These are phyloP conservation scores for Quercus alba DNA, from an alignment of 306 rosid species.

Conservation along the genomic window DNA sequence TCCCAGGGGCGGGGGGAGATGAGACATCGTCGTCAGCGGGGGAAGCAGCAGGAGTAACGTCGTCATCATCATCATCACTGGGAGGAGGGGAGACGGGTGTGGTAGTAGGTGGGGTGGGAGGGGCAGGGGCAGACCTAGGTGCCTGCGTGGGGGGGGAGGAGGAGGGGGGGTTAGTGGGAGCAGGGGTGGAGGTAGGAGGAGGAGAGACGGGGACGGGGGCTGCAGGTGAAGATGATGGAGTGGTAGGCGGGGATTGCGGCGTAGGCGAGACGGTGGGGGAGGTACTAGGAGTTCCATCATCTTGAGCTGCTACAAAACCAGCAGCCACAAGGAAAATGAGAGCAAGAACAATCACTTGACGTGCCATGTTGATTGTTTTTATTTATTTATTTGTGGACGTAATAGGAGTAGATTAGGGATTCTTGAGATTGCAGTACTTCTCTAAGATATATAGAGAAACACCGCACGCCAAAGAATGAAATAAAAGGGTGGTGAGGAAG, in stretches of 20 bases:
- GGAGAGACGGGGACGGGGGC: not conserved
- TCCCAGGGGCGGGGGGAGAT: slow-evolving; percentile 55
- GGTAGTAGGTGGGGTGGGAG: slow-evolving; percentile 2
- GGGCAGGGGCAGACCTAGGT: not conserved
- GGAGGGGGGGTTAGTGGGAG: not conserved
- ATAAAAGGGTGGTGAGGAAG: not conserved
- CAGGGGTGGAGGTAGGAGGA: not conserved
- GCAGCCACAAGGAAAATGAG: slow-evolving; percentile 41
- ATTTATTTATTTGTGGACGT: not conserved
- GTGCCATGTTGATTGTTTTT: slow-evolving; percentile 16
- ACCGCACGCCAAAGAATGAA: slow-evolving; percentile 39
- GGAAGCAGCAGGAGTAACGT: not conserved
- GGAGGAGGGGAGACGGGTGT: slow-evolving; percentile 2
- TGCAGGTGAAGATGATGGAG: slow-evolving; percentile 3
- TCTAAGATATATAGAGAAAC: slow-evolving; percentile 38
- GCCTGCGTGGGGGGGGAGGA: not conserved
- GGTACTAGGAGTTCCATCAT: slow-evolving; percentile 23
- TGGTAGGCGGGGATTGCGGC: slow-evolving; percentile 16
- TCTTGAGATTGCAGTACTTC: slow-evolving; percentile 35
- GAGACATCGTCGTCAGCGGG: slow-evolving; percentile 21
- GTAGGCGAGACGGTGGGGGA: slow-evolving; percentile 38
- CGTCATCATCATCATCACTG: not conserved
- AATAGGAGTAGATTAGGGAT: not conserved
- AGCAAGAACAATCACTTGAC: slow-evolving; percentile 34
- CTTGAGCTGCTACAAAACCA: slow-evolving; percentile 17